Base-by-base conservation (phyloP, 176 grass and related monocot genomes). In the Phoenix roebelenii region DNA sequence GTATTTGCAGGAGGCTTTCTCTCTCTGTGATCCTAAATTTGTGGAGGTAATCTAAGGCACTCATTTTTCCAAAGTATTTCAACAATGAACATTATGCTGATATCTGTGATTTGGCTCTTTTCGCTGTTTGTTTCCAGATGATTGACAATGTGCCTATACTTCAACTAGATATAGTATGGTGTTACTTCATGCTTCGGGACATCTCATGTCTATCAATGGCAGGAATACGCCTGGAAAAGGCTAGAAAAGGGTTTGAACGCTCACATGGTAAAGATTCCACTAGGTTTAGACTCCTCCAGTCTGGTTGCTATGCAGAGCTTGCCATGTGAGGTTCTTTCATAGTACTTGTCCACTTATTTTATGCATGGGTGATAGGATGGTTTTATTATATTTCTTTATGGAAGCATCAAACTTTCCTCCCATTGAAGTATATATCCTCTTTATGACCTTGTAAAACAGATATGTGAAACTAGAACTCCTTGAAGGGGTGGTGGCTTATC, bases 131-230 rank as follows among this genome's bases (percentile, higher is more conserved):
- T 52, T 16, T 67, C 73, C 76, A 92, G 93, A 88, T 79, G 65
- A 83, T 98, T 77, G 93, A 98, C 76, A 98, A 98, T 67, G 66
- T 88, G 51, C 87, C 93, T 7, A 85, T 98, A 74, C 93, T 98
- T 79, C 84, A 98, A 78, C 67, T 98, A 50, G 87, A 98, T 85
- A 91, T 77, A 74, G 87, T 98, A 6, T 98, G 93, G 93, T 98
- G 93, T 49, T 88, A 98, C 56, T 98, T 98, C 69, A 78, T 85
- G 81, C 87, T 91, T 80, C 74, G 64, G 67, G 87, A 92, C 49
- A 67, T 98, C 51, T 98, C 93, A 15, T 48, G 79, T 22, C 62
- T 98, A 70, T 71, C 85, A 73, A 76, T 85, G 10, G 84, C 87
- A 56, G 84, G 93, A 61, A 23, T 18, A 61, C 81, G 81, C 58